Evolutionary conservation across 2,329 filamentous ascomycete genomes (phyloP), one percentile per base, ranked within the genome.

Genomic region (Arthrocladium fulminans): DNA sequence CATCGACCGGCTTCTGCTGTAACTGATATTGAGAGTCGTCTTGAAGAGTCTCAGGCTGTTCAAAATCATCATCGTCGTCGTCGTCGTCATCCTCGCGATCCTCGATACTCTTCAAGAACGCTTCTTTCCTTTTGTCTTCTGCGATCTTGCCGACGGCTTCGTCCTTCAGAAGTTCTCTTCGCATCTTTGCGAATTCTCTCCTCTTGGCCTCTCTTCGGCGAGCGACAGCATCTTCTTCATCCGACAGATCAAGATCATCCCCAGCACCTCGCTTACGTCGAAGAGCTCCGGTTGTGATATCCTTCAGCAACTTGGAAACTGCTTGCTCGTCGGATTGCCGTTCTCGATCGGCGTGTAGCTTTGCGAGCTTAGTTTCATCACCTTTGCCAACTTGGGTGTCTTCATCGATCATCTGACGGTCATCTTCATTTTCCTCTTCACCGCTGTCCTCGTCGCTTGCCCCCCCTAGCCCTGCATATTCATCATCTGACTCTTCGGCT

Each of bases 401-500:
- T 60, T 97, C 89, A 60, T 92, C 86, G 61, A 98, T 95, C 80
- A 98, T 94, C 54, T 88, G 82, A 57, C 84, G 79, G 54, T 92
- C 79, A 6, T 85, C 78, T 24, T 81, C 81, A 49, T 86, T 80
- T 29, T 83, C 84, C 51, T 86, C 79, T 50, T 88, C 85, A 48
- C 83, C 83, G 37, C 77, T 83, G 38, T 81, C 83, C 55, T 90
- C 87, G 57, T 97, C 90, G 65, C 89, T 90, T 9, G 74, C 84
- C 54, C 92, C 92, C 57, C 92, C 92, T 8, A 98, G 74, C 3
- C 92, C 92, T 32, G 89, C 90, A 64, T 97, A 98, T 65, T 98
- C 92, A 63, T 98, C 92, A 63, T 98, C 94, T 0, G 92, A 98
- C 67, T 98, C 92, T 59, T 95, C 87, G 52, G 92, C 35, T 63